These are phyloP conservation scores for Cylindrotheca closterium DNA, from an alignment of 108 stramenopile genomes.

Conservation along the genomic window DNA sequence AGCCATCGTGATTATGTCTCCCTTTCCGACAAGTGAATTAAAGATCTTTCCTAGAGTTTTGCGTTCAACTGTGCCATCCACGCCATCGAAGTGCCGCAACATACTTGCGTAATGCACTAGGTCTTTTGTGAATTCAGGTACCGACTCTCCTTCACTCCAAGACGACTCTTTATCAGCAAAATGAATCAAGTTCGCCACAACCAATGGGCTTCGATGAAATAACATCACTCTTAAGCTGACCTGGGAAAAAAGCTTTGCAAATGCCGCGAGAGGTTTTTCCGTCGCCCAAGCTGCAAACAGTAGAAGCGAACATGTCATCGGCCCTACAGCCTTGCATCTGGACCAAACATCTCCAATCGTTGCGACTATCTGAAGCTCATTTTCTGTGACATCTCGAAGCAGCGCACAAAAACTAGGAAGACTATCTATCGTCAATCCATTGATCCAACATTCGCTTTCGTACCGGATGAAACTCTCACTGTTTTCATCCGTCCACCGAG, in stretches of 20 bases:
- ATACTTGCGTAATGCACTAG: no score
- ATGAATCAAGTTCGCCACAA: conserved; percentile 5
- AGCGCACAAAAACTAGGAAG: conserved; percentile 12
- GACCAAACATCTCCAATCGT: conserved; percentile 5
- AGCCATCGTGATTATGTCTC: no score
- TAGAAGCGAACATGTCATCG: conserved; percentile 7
- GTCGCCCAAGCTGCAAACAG: conserved; percentile 19
- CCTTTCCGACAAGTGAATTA: no score
- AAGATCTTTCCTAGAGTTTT: no score
- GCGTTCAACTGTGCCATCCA: no score
- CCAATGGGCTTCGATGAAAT: conserved; percentile 30
- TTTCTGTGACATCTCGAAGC: neutral
- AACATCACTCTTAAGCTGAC: conserved; percentile 22
- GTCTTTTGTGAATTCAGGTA: no score
- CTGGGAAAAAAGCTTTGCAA: conserved; percentile 6
- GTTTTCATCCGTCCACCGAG: conserved; percentile 4
- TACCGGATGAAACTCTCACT: conserved; percentile 3
- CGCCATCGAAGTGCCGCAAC: no score
- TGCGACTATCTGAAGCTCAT: conserved; percentile 4
- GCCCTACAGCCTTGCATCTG: neutral
- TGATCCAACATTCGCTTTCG: conserved; percentile 38
- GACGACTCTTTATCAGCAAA: no score
- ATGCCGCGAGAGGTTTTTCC: neutral
- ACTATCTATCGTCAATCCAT: conserved; percentile 17
- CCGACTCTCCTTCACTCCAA: no score